phyloP scores from a whole-genome alignment of 305 asterid species.

The Withania somnifera region DNA sequence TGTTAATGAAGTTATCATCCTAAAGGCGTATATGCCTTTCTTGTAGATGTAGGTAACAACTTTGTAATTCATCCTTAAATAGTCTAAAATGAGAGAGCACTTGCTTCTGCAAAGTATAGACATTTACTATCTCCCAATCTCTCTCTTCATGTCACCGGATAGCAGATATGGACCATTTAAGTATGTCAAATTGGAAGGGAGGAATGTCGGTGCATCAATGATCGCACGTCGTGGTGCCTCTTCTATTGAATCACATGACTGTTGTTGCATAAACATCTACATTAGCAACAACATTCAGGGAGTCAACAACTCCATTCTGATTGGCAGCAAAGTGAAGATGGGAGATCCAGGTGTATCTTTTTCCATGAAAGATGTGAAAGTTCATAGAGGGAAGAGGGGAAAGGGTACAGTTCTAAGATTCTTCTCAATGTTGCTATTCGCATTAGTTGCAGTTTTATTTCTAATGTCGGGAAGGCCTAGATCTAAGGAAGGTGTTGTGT shows the following conservation, averaged over 20 bases:
- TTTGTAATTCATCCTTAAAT: conserved; percentile 5
- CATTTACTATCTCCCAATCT: conserved; percentile 22
- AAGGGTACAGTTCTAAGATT: conserved; percentile 8
- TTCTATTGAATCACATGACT: conserved; percentile 29
- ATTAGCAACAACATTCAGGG: conserved; percentile 60
- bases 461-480: not conserved
- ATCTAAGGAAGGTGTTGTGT: not conserved
- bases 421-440: conserved; percentile 18
- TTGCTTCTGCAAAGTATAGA: not conserved
- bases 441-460: conserved; percentile 3
- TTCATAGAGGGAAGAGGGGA: conserved; percentile 37
- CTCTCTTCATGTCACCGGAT: not conserved
- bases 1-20: conserved; percentile 56
- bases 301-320: conserved; percentile 55
- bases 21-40: conserved; percentile 40
- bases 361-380: conserved; percentile 32
- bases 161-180: conserved; percentile 21
- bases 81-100: not conserved
- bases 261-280: conserved; percentile 64
- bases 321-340: conserved; percentile 52
- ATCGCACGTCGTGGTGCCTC: conserved; percentile 8
- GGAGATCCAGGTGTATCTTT: conserved; percentile 68
- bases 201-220: conserved; percentile 51
- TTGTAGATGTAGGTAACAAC: conserved; percentile 27
- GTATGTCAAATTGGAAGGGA: conserved; percentile 44